A percentile compares a stretch with the other conserved stretches of the same genome.
phyloP scores from a whole-genome alignment of 2,329 filamentous ascomycete species.

The Bipolaris victoriae region DNA sequence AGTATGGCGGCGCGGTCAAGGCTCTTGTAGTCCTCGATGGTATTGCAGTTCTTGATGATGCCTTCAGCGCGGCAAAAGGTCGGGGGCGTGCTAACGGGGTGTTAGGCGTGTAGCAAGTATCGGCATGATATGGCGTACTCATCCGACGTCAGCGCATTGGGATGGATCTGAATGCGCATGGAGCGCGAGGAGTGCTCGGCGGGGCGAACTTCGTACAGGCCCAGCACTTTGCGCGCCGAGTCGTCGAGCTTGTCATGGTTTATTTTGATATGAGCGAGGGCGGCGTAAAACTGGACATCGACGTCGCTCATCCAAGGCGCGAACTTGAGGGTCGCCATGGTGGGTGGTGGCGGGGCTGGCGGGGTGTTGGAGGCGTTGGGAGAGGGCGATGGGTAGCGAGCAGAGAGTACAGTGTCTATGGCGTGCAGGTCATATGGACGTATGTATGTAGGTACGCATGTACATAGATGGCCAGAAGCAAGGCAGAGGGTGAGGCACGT shows the following conservation, averaged over 20 bases:
- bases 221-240: slow-evolving; percentile 83
- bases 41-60: slow-evolving; percentile 95
- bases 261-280: slow-evolving; percentile 91
- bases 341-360: slow-evolving; percentile 9
- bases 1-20: slow-evolving; percentile 80
- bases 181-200: slow-evolving; percentile 74
- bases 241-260: slow-evolving; percentile 97
- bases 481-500: slow-evolving; percentile 26
- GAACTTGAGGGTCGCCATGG: slow-evolving; percentile 67
- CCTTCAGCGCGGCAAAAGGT: slow-evolving; percentile 82
- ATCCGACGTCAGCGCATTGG: slow-evolving; percentile 81
- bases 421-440: slow-evolving; percentile 26
- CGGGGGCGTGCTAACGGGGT: slow-evolving; percentile 34
- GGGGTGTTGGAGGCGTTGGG: slow-evolving; percentile 5
- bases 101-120: slow-evolving; percentile 18
- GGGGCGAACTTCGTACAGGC: slow-evolving; percentile 83
- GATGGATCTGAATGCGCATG: slow-evolving; percentile 88
- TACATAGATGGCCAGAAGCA: slow-evolving; percentile 1
- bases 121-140: slow-evolving; percentile 65
- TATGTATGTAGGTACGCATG: too few species aligned
- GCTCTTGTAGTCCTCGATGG: slow-evolving; percentile 88
- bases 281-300: slow-evolving; percentile 92
- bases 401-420: neutral
- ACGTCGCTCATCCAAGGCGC: slow-evolving; percentile 93
- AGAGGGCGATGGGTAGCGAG: neutral